Evolutionary conservation across 305 asterid species (phyloP), one percentile per base, ranked within the genome.

Genomic region (Ilex paraguariensis): DNA sequence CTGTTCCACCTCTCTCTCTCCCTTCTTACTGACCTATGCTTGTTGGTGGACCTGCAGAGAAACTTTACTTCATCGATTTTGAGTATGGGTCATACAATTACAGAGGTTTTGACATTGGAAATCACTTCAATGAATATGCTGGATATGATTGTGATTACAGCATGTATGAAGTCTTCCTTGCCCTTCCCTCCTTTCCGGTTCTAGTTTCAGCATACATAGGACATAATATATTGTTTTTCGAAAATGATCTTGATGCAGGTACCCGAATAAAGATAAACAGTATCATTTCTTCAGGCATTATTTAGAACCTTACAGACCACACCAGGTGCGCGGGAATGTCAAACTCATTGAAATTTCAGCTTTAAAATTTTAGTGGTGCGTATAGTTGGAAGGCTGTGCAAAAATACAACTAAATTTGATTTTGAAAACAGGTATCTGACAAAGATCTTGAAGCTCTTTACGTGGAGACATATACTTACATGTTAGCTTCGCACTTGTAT

Each of bases 401-500:
- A 21, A 21, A 36, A 8, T 36, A 4, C 42, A 36, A 36, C 42
- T 36, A 36, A 36, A 36, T 36, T 36, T 36, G 42, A 4, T 36
- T 36, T 0, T 36, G 42, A 8, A 7, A 39, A 39, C 85, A 91
- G 96, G 92, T 84, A 59, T 75, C 91, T 50, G 80, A 76, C 53
- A 66, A 73, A 63, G 91, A 81, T 30, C 82, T 91, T 28, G 84
- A 84, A 66, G 84, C 86, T 65, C 81, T 91, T 15, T 88, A 81
- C 46, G 82, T 70, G 28, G 98, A 91, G 84, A 79, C 95, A 55
- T 84, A 70, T 61, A 65, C 69, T 31, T 91, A 82, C 78, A 88
- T 84, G 95, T 73, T 91, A 42, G 91, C 91, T 54, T 88, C 98
- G 62, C 98, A 91, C 77, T 64, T 88, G 63, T 88, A 74, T 78